phyloP scores from a whole-genome alignment of 495 filamentous ascomycete genomes.

The Lasiosphaeria miniovina region DNA sequence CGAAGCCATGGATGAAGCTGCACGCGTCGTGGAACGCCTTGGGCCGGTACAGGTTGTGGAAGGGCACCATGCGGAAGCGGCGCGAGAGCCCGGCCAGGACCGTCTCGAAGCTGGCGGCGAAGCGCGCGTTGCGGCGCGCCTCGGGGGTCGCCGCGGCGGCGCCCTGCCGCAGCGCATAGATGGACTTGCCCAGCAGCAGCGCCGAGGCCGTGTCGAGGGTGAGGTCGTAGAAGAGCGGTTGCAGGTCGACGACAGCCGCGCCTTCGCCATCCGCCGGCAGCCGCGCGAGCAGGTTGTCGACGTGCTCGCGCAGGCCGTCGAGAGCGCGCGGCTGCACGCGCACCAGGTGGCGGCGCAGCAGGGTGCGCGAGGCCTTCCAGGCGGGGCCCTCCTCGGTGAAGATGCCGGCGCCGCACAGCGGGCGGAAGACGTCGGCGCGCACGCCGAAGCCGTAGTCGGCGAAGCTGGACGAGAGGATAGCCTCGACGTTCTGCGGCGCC shows the following conservation, averaged over 20 bases:
- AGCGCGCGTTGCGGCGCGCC: constrained; percentile 25
- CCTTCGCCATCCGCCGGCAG: constrained; percentile 17
- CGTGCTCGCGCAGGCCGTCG: constrained; percentile 37
- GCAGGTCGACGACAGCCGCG: constrained; percentile 39
- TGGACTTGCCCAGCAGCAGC: constrained; percentile 38
- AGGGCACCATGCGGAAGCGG: constrained; percentile 37
- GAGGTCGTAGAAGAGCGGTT: constrained; percentile 46
- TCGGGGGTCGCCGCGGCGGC: constrained; percentile 19
- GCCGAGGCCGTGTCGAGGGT: constrained; percentile 41
- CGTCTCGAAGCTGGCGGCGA: constrained; percentile 38
- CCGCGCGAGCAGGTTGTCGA: constrained; percentile 43
- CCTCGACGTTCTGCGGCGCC: constrained; percentile 37
- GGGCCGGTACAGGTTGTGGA: constrained; percentile 37
- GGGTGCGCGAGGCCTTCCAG: constrained; percentile 27
- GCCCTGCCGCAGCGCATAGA: constrained; percentile 29
- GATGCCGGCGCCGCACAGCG: constrained; percentile 33
- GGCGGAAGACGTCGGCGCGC: constrained; percentile 31
- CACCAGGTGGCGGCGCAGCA: constrained; percentile 51
- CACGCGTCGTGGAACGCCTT: constrained; percentile 37
- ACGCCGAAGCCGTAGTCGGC: constrained; percentile 33
- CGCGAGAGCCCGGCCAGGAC: constrained; percentile 39
- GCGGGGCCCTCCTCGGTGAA: constrained; percentile 34
- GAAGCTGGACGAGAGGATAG: constrained; percentile 38
- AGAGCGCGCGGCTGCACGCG: constrained; percentile 44
- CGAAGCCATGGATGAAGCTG: constrained; percentile 37